Percentiles rank a stretch among this genome's conserved stretches.
Evolutionary conservation across 176 grass and related monocot genomes (phyloP).

Genomic region (Thinopyrum elongatum): DNA sequence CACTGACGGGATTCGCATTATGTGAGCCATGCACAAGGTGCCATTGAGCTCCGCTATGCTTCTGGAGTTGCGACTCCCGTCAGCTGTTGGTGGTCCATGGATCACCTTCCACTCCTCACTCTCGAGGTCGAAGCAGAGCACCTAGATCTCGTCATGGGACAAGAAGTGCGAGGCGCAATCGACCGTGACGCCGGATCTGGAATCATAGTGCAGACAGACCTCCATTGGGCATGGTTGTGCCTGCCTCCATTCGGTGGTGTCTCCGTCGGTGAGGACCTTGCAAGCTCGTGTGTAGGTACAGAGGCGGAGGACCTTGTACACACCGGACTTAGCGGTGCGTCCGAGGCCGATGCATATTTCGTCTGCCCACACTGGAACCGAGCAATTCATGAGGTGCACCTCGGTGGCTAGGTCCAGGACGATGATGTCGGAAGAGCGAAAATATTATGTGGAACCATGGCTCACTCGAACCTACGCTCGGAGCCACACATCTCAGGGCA

Average conservation of each 20-base stretch:
- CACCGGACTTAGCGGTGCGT: neutral
- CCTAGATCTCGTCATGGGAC: neutral
- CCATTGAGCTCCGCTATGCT: neutral
- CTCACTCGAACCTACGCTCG: too few relatives aligned
- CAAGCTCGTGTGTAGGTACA: neutral
- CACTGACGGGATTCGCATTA: too few relatives aligned
- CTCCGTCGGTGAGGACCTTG: neutral
- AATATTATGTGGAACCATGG: too few relatives aligned
- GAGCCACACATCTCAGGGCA: too few relatives aligned
- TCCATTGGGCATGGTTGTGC: neutral
- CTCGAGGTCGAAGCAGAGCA: neutral
- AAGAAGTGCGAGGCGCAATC: neutral
- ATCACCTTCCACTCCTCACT: constrained; percentile 4
- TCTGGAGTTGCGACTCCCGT: neutral
- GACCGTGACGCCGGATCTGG: neutral
- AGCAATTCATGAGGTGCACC: neutral
- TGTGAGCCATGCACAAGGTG: neutral
- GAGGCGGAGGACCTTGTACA: neutral
- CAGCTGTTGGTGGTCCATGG: neutral
- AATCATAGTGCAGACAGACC: too few relatives aligned
- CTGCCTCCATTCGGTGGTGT: neutral
- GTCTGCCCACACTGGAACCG: neutral
- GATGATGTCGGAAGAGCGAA: neutral
- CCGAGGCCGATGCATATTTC: neutral
- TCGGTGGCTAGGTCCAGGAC: neutral